phyloP scores from a whole-genome alignment of 2,329 filamentous ascomycete species.

The Exophiala aquamarina region DNA sequence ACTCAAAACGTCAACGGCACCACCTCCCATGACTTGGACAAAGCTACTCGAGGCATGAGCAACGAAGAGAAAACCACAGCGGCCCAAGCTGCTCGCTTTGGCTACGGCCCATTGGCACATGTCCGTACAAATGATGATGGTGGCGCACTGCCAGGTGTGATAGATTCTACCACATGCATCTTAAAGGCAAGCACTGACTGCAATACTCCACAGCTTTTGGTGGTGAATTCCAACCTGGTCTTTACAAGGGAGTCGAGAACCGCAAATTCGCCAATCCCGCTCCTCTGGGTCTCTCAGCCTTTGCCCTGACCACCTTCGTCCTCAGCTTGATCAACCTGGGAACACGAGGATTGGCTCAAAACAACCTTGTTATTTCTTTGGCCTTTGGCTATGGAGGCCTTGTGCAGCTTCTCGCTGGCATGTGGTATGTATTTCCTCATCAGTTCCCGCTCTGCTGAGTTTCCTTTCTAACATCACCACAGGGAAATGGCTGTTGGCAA shows the following conservation, averaged over 20 bases:
- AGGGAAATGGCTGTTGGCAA: slow-evolving; percentile 88
- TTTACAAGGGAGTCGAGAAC: slow-evolving; percentile 61
- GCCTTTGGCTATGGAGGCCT: slow-evolving; percentile 76
- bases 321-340: slow-evolving; percentile 73
- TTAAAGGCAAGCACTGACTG: slow-evolving; percentile 4
- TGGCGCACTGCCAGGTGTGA: slow-evolving; percentile 23
- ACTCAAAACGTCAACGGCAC: slow-evolving; percentile 12
- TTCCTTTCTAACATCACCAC: no score
- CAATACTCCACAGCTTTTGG: slow-evolving; percentile 58
- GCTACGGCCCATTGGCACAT: slow-evolving; percentile 53
- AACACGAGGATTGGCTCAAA: slow-evolving; percentile 57
- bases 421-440: slow-evolving; percentile 77
- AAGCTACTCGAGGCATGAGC: slow-evolving; percentile 37
- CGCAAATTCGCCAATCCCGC: slow-evolving; percentile 79
- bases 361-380: slow-evolving; percentile 67
- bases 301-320: slow-evolving; percentile 81
- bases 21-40: slow-evolving; percentile 20
- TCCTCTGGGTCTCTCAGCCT: slow-evolving; percentile 73
- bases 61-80: slow-evolving; percentile 46
- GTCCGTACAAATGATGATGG: slow-evolving; percentile 40
- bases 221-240: slow-evolving; percentile 71
- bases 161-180: not conserved
- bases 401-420: slow-evolving; percentile 77
- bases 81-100: slow-evolving; percentile 46
- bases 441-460: not conserved